Evolutionary conservation across 2,329 filamentous ascomycete species (phyloP).

Genomic region (Neocucurbitaria cava): DNA sequence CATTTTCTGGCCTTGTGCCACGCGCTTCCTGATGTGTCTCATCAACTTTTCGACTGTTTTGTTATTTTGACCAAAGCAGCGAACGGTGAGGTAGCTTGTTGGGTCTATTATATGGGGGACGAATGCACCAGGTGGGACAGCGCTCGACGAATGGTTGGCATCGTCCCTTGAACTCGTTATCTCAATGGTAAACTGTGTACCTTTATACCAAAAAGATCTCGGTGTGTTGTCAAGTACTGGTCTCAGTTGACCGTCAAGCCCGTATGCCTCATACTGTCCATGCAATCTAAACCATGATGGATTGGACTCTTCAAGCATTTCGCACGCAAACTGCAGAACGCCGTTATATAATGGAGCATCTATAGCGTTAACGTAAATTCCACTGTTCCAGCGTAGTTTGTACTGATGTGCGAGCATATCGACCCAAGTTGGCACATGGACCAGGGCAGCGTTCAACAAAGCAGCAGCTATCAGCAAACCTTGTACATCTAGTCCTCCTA

Average conservation of each 20-base stretch:
- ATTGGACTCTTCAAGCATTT: conserved; percentile 1
- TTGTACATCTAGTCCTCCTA: not conserved
- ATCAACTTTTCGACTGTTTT: conserved; percentile 5
- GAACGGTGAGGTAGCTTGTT: not conserved
- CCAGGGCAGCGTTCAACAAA: not conserved
- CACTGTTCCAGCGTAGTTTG: not conserved
- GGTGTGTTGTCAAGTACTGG: not conserved
- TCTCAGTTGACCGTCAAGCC: not conserved
- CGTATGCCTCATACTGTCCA: not conserved
- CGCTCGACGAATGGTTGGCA: not conserved
- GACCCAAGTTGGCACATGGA: not conserved
- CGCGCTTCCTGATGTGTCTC: not conserved
- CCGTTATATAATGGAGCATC: not conserved
- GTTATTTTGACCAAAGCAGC: conserved; percentile 11
- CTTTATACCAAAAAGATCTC: not conserved
- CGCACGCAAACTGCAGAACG: not conserved
- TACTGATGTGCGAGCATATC: not conserved
- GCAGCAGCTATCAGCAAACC: not conserved
- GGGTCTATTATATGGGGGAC: not conserved
- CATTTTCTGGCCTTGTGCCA: not conserved
- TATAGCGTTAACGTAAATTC: not conserved
- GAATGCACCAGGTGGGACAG: not conserved
- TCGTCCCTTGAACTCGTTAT: not conserved
- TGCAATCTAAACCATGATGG: not conserved
- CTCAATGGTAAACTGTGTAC: not conserved